Percentiles rank a stretch among this genome's conserved stretches.
Evolutionary conservation across 2,329 filamentous ascomycete genomes (phyloP).

Genomic region (Orbilia brochopaga): DNA sequence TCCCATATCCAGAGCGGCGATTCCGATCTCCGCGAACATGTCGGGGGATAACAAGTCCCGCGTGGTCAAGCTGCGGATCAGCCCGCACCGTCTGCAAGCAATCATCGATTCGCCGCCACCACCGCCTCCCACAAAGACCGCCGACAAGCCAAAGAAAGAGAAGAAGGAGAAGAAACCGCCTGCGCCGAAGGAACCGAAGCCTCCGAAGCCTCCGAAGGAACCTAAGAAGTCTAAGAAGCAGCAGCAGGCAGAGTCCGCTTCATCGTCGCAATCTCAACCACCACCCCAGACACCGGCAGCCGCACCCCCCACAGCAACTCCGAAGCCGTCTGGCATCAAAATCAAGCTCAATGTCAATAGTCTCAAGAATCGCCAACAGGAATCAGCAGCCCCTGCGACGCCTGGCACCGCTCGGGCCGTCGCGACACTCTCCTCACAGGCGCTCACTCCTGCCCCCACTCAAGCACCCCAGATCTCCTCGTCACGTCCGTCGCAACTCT

Average conservation of each 20-base stretch:
- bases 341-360: conserved; percentile 47
- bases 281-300: conserved; percentile 13
- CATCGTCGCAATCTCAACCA: conserved; percentile 4
- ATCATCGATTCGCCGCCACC: not conserved
- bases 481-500: conserved; percentile 29
- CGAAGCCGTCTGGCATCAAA: conserved; percentile 38
- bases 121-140: conserved; percentile 5
- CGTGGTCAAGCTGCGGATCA: conserved; percentile 20
- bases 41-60: conserved; percentile 17
- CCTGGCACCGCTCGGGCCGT: conserved; percentile 16
- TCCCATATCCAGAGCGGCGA: not conserved
- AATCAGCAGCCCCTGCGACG: conserved; percentile 10
- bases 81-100: conserved; percentile 9
- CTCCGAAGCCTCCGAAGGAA: conserved; percentile 12
- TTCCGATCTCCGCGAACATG: conserved; percentile 5
- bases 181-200: conserved; percentile 6
- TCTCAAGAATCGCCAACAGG: conserved; percentile 27
- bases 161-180: conserved; percentile 42
- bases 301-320: conserved; percentile 8
- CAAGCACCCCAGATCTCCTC: conserved; percentile 15
- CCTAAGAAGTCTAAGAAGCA: conserved; percentile 40
- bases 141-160: conserved; percentile 18
- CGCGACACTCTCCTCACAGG: conserved; percentile 19
- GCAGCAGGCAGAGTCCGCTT: not conserved
- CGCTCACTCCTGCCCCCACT: conserved; percentile 33